Evolutionary conservation across 2,329 filamentous ascomycete species (phyloP), one percentile per base, ranked within the genome.

Genomic region (Calonectria hawksworthii): DNA sequence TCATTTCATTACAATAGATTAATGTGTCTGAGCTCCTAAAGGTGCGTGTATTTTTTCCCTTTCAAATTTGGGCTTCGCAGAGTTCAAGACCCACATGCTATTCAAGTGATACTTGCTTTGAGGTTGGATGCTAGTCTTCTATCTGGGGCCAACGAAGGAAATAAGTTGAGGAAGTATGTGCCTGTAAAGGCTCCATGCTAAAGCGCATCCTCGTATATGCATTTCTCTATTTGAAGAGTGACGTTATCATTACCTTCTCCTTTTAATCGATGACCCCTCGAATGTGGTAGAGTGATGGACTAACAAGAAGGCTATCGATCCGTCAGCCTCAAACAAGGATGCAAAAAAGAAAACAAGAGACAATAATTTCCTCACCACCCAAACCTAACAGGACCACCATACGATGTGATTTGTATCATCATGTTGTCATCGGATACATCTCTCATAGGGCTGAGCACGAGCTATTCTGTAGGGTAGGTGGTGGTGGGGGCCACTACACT

Each of bases 401-500:
- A 21, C 10, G 13, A 47, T 11, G n/a, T 23, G 23, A 23, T 23
- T 5, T 47, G 10, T 4, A n/a, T 47, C 10, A n/a, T 13, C n/a
- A 23, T 23, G 9, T 47, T 11, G n/a, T 6, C 4, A n/a, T 44
- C 7, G 23, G 10, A 11, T 23, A 1, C 9, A 47, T 23, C 21
- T 47, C n/a, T 13, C 44, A 7, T n/a, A 23, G 13, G 44, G 18
- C 44, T 23, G n/a, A 11, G 38, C 2, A 44, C 3, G 21, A 1
- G n/a, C 13, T n/a, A 5, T 23, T 23, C 44, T 56, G 23, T 41
- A 63, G 56, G 56, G 56, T 63, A 63, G 34, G 34, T 3, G 54
- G 32, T 30, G 61, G 74, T 74, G 75, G 76, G 34, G 26, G 44
- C 13, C 28, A 2, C 4, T 30, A n/a, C n/a, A n/a, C n/a, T 23